A percentile compares a stretch with the other conserved stretches of the same genome.
Conservation (phyloP, 768 basidiomycete genomes). For the Tricholoma terreum region DNA sequence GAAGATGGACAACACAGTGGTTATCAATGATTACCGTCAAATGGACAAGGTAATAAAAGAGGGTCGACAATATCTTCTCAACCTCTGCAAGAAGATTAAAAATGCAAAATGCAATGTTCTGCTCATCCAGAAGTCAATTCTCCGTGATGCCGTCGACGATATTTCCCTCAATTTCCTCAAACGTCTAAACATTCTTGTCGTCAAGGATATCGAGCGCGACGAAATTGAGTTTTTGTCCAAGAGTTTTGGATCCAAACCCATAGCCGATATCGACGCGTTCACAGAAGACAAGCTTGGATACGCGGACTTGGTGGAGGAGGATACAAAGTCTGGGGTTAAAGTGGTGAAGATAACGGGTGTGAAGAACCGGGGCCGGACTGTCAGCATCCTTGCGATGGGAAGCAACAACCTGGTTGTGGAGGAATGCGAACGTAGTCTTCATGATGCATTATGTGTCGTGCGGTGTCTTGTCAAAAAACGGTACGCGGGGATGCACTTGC, state of each 20-base stretch:
- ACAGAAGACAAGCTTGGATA: slow-evolving; percentile 97
- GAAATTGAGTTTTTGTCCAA: slow-evolving; percentile 97
- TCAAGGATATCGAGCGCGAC: slow-evolving; percentile 98
- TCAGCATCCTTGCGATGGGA: slow-evolving; percentile 94
- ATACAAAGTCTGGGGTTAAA: slow-evolving; percentile 75
- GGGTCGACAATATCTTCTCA: slow-evolving; percentile 95
- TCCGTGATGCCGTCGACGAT: slow-evolving; percentile 98
- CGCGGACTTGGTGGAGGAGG: slow-evolving; percentile 94
- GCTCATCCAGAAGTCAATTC: slow-evolving; percentile 98
- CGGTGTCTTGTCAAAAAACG: slow-evolving; percentile 98
- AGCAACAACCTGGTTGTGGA: slow-evolving; percentile 91
- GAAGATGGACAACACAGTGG: slow-evolving; percentile 99
- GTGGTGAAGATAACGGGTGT: slow-evolving; percentile 94
- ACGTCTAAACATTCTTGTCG: slow-evolving; percentile 91
- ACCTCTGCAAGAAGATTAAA: slow-evolving; percentile 98
- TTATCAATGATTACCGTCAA: slow-evolving; percentile 98
- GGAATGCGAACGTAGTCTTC: slow-evolving; percentile 94
- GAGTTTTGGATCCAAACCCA: slow-evolving; percentile 91
- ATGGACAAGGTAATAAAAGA: slow-evolving; percentile 99
- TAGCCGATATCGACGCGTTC: slow-evolving; percentile 97
- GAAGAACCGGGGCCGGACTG: slow-evolving; percentile 91
- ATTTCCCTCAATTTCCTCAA: slow-evolving; percentile 97
- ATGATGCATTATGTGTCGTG: slow-evolving; percentile 98
- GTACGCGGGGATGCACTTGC: slow-evolving; percentile 38
- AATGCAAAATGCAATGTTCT: slow-evolving; percentile 99